Conservation (phyloP, 2,329 filamentous ascomycete species). For the Cordyceps fumosorosea region DNA sequence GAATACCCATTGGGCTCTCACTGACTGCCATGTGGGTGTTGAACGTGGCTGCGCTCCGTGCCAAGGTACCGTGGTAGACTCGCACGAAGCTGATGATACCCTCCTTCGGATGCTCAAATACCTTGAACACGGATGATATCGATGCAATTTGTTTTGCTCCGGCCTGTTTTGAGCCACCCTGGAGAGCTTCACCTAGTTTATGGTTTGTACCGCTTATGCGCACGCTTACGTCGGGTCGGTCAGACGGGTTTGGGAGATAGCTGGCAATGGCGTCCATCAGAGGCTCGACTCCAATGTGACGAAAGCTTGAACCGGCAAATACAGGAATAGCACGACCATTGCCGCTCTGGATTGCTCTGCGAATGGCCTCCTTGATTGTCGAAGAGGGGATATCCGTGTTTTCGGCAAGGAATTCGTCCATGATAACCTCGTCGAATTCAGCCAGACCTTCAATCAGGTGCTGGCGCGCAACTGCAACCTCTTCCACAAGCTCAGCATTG, state of each 20-base stretch:
- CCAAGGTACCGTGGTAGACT: conserved; percentile 79
- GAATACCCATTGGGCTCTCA: conserved; percentile 71
- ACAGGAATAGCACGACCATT: conserved; percentile 74
- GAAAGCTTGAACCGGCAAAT: conserved; percentile 87
- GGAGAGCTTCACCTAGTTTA: conserved; percentile 31
- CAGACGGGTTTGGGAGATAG: conserved; percentile 74
- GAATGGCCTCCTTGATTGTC: conserved; percentile 66
- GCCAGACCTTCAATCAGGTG: conserved; percentile 78
- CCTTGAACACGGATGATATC: conserved; percentile 79
- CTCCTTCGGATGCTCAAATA: conserved; percentile 78
- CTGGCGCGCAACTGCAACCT: conserved; percentile 68
- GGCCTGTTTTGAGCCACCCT: conserved; percentile 30
- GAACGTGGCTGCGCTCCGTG: conserved; percentile 69
- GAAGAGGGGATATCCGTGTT: conserved; percentile 65
- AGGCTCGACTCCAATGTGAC: conserved; percentile 89
- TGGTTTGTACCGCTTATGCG: conserved; percentile 53
- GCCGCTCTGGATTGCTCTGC: conserved; percentile 61
- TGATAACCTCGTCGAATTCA: conserved; percentile 79
- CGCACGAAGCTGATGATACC: conserved; percentile 88
- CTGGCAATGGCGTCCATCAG: conserved; percentile 84
- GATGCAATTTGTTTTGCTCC: conserved; percentile 31
- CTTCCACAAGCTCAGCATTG: conserved; percentile 50
- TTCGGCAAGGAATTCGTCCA: conserved; percentile 75
- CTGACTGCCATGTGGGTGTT: conserved; percentile 79
- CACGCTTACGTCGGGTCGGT: conserved; percentile 74